Evolutionary conservation across 2,329 filamentous ascomycete species (phyloP).

Genomic region (Pseudogymnoascus sp.): DNA sequence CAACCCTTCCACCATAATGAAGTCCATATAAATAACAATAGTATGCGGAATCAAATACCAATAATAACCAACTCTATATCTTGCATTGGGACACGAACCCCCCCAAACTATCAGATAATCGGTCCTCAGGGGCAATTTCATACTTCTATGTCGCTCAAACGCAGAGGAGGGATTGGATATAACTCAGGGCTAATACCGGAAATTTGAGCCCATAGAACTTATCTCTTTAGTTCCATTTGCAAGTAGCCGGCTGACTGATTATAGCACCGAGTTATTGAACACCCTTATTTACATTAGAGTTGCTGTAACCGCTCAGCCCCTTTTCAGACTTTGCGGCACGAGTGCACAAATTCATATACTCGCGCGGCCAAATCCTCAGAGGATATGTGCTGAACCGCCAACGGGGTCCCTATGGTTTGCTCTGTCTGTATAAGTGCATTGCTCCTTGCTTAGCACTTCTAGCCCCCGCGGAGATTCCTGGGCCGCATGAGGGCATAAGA

Average conservation of each 20-base stretch:
- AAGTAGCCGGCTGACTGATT: too few species aligned
- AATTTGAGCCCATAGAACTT: too few species aligned
- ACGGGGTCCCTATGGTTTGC: not conserved
- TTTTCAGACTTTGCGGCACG: too few species aligned
- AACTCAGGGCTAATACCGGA: too few species aligned
- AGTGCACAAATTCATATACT: not conserved
- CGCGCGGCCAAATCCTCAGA: not conserved
- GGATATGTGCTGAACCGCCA: not conserved
- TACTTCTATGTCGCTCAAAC: too few species aligned
- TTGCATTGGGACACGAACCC: not conserved
- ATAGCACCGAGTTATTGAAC: too few species aligned
- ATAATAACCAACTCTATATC: not conserved
- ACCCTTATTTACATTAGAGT: too few species aligned
- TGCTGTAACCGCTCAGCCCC: too few species aligned
- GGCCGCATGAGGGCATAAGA: not conserved
- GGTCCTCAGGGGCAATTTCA: not conserved
- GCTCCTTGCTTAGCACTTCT: not conserved
- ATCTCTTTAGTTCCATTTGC: too few species aligned
- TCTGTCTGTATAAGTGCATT: too few species aligned
- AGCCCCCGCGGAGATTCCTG: not conserved
- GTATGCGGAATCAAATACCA: not conserved
- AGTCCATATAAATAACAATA: not conserved
- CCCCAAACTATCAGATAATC: not conserved
- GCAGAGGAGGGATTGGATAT: too few species aligned
- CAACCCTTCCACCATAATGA: not conserved